These are phyloP conservation scores for Baorangia bicolor DNA, from an alignment of 768 basidiomycete species.

Conservation along the genomic window DNA sequence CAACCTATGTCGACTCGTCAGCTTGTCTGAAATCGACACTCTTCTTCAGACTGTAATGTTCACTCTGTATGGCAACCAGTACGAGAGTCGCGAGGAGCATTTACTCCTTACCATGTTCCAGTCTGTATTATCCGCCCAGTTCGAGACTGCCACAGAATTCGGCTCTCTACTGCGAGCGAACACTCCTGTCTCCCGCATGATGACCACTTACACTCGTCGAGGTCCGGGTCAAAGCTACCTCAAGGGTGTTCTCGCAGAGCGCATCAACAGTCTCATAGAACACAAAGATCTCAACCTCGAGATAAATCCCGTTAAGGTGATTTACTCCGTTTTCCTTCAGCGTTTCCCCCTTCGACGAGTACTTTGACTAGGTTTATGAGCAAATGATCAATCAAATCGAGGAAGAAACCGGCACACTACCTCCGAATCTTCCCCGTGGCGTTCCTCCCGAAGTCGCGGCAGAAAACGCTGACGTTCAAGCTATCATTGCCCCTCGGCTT, in stretches of 20 bases:
- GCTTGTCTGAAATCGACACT: slow-evolving; percentile 95
- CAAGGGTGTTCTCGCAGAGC: slow-evolving; percentile 94
- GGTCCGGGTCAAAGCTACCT: slow-evolving; percentile 98
- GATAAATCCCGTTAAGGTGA: slow-evolving; percentile 97
- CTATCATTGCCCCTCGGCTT: slow-evolving; percentile 93
- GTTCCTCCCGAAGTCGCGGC: slow-evolving; percentile 94
- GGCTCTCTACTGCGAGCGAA: slow-evolving; percentile 98
- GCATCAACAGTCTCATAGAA: slow-evolving; percentile 98
- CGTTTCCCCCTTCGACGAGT: not conserved
- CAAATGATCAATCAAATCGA: slow-evolving; percentile 99
- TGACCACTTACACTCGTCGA: slow-evolving; percentile 99
- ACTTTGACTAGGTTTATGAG: slow-evolving; percentile 81
- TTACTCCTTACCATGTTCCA: slow-evolving; percentile 99
- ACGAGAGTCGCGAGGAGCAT: slow-evolving; percentile 98
- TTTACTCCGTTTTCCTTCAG: not conserved
- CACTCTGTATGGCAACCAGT: slow-evolving; percentile 98
- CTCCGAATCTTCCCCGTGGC: slow-evolving; percentile 87
- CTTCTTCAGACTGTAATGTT: slow-evolving; percentile 99
- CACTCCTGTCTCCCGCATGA: slow-evolving; percentile 99
- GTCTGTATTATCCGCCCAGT: slow-evolving; percentile 96
- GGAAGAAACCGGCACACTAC: slow-evolving; percentile 91
- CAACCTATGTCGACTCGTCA: slow-evolving; percentile 93
- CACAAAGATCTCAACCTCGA: slow-evolving; percentile 99
- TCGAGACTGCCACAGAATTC: slow-evolving; percentile 98
- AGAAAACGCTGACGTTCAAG: slow-evolving; percentile 93